Conservation (phyloP, 129 eudicot species). For the Lactuca saligna region DNA sequence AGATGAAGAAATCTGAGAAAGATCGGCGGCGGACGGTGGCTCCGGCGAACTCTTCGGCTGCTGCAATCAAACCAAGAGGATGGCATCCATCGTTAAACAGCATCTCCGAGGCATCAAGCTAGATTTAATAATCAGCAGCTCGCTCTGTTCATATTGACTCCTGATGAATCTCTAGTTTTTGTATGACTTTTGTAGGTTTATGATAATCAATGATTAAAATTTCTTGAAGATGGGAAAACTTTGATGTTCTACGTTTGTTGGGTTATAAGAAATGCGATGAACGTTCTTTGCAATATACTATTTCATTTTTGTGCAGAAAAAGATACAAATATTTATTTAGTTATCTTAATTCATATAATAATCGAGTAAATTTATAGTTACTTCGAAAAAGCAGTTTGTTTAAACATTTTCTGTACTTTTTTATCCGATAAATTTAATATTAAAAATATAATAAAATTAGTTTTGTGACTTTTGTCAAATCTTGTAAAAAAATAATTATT, state of each 20-base stretch:
- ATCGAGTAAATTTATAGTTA: no score
- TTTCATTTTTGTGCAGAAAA: neutral
- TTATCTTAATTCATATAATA: neutral
- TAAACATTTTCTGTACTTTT: neutral
- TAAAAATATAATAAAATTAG: no score
- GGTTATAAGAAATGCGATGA: neutral
- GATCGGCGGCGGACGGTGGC: constrained; percentile 37
- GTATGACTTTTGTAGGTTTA: constrained; percentile 28
- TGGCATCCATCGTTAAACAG: constrained; percentile 85
- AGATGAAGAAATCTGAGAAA: constrained; percentile 48
- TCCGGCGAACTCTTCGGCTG: constrained; percentile 34
- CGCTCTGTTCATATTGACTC: constrained; percentile 26
- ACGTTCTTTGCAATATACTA: constrained; percentile 2
- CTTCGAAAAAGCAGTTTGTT: no score
- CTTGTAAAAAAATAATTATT: no score
- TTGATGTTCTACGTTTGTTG: neutral
- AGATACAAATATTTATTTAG: neutral
- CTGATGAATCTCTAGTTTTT: constrained; percentile 18
- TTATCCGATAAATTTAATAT: neutral
- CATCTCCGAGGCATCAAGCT: constrained; percentile 80
- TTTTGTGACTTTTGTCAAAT: no score
- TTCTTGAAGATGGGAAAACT: neutral
- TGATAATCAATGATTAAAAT: constrained; percentile 7
- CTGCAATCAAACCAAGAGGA: constrained; percentile 37
- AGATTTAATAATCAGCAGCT: constrained; percentile 22